A percentile compares a stretch with the other conserved stretches of the same genome.
phyloP scores from a whole-genome alignment of 768 basidiomycete genomes.

The Psilocybe azurescens region DNA sequence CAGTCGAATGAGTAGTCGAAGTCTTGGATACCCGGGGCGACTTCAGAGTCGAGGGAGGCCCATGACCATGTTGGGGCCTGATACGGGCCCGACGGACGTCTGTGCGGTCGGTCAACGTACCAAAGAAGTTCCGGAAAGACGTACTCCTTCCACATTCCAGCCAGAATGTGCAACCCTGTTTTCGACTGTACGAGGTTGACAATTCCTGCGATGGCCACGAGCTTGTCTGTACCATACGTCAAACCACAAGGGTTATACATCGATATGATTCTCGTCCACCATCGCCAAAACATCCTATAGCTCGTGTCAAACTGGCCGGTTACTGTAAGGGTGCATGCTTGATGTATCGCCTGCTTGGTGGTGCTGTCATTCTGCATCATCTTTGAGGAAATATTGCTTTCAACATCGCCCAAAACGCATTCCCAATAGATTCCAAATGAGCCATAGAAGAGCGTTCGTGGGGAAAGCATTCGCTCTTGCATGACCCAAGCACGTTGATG shows the following conservation, averaged over 20 bases:
- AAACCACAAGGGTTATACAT: slow-evolving; percentile 17
- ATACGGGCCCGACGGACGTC: slow-evolving; percentile 4
- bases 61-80: slow-evolving; percentile 19
- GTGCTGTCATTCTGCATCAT: neutral
- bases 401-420: neutral
- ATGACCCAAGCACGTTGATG: slow-evolving; percentile 18
- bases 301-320: slow-evolving; percentile 11
- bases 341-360: slow-evolving; percentile 9
- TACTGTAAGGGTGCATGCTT: slow-evolving; percentile 8
- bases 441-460: slow-evolving; percentile 12
- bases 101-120: slow-evolving; percentile 1
- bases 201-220: slow-evolving; percentile 13
- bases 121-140: slow-evolving; percentile 15
- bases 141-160: slow-evolving; percentile 16
- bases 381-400: neutral
- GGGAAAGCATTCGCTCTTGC: slow-evolving; percentile 17
- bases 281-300: slow-evolving; percentile 13
- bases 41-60: slow-evolving; percentile 11
- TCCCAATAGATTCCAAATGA: slow-evolving; percentile 13
- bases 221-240: slow-evolving; percentile 16
- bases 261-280: slow-evolving; percentile 14
- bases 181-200: slow-evolving; percentile 13
- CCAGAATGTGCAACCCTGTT: slow-evolving; percentile 10
- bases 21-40: slow-evolving; percentile 11
- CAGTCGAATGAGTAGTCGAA: slow-evolving; percentile 16